Base-by-base conservation (phyloP, 257 asterid genomes). In the Sherardia arvensis region DNA sequence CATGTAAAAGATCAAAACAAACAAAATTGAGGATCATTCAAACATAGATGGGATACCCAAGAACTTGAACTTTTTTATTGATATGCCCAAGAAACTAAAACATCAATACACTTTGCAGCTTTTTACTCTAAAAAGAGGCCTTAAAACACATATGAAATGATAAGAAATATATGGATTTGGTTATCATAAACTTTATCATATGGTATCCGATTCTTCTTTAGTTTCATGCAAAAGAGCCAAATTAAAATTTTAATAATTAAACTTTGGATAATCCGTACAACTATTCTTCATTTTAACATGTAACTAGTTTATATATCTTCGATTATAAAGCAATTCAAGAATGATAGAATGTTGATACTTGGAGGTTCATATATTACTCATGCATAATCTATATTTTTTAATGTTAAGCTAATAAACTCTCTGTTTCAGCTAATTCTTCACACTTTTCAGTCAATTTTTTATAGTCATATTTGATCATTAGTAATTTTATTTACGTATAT, bases 191-290 rank as follows among this genome's bases (percentile, higher is more conserved):
- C 45, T 60, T 36, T 43, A 36, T 22, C 25, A 59, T n/a, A n/a
- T 45, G 72, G 87, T 67, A 83, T 84, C 87, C 59, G 81, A 80
- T 86, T 80, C 86, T 71, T 68, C 65, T 74, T 59, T n/a, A n/a
- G n/a, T n/a, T n/a, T 59, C 69, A 77, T 58, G 66, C 76, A 64
- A 63, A 76, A 61, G 49, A 65, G 11, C 53, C 59, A 33, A 23
- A 20, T 27, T 25, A 23, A 28, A 57, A 57, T 8, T 2, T 25
- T 7, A 40, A 40, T n/a, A 40, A 14, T 4, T 3, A 12, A 40
- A 34, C 17, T 36, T 6, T 49, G 2, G 2, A 64, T 63, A 25
- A 33, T 36, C 61, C 53, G 62, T 71, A 0, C 32, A 14, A 3
- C n/a, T 26, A 56, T 3, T 26, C 23, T 26, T 27, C 5, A 2